Percentiles rank a stretch among this genome's conserved stretches.
Evolutionary conservation across 108 stramenopile species (phyloP).

Genomic region (Cafeteria roenbergensis): DNA sequence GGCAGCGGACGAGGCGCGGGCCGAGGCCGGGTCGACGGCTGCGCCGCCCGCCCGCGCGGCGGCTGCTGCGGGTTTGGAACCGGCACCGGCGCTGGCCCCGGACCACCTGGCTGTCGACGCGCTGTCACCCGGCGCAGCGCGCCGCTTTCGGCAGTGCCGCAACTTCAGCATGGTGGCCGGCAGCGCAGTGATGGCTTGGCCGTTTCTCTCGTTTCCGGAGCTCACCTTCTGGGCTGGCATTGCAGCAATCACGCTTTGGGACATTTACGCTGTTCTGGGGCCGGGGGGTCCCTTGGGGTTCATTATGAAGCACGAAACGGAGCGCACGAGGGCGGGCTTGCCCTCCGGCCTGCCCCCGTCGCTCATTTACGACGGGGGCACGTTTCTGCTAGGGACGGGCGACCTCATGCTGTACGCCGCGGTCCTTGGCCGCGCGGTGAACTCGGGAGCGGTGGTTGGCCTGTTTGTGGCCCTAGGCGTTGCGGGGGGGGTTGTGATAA

Average conservation of each 20-base stretch:
- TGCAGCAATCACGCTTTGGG: not conserved
- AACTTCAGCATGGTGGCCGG: not conserved
- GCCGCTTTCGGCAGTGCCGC: not conserved
- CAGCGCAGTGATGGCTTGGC: not conserved
- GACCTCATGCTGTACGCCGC: not conserved
- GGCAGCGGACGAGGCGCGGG: no score
- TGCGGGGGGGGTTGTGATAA: not conserved
- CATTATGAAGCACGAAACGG: not conserved
- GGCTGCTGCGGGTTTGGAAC: no score
- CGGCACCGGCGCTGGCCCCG: no score
- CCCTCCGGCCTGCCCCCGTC: not conserved
- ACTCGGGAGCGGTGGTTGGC: not conserved
- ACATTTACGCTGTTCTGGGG: not conserved
- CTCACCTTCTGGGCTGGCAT: not conserved
- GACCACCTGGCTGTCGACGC: no score
- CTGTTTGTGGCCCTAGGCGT: not conserved
- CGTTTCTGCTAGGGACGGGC: not conserved
- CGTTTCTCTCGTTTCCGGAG: not conserved
- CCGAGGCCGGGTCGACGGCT: no score
- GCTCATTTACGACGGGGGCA: not conserved
- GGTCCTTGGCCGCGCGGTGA: not conserved
- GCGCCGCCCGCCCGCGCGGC: no score
- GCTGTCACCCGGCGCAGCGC: not conserved
- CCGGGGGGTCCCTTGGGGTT: not conserved
- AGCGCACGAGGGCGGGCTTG: not conserved